A percentile compares a stretch with the other conserved stretches of the same genome.
Evolutionary conservation across 441 rosid species (phyloP).

Genomic region (Manihot esculenta): DNA sequence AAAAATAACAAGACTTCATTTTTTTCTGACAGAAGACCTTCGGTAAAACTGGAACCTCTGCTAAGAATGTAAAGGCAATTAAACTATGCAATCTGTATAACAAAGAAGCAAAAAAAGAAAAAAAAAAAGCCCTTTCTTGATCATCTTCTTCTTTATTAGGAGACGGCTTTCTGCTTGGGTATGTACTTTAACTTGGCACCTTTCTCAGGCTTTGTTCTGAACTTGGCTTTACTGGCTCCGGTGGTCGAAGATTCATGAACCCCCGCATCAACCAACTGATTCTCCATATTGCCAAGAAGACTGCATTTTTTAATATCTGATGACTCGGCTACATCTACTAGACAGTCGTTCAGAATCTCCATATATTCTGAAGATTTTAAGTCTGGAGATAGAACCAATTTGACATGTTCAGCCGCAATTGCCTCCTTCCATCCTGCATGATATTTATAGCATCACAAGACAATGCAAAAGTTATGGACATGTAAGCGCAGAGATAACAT

Average conservation of each 20-base stretch:
- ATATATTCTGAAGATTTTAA: conserved; percentile 30
- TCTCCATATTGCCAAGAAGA: conserved; percentile 27
- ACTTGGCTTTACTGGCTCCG: conserved; percentile 38
- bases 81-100: conserved; percentile 49
- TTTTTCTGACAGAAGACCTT: conserved; percentile 53
- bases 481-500: not conserved
- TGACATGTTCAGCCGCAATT: conserved; percentile 63
- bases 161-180: conserved; percentile 58
- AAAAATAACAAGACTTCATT: conserved; percentile 16
- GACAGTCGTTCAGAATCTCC: conserved; percentile 28
- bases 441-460: not conserved
- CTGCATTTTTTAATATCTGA: conserved; percentile 23
- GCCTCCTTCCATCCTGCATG: conserved; percentile 92
- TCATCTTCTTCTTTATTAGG: conserved; percentile 22
- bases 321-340: conserved; percentile 14
- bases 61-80: conserved; percentile 36
- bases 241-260: conserved; percentile 23
- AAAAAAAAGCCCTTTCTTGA: conserved; percentile 4
- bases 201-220: conserved; percentile 55
- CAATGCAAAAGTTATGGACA: no score
- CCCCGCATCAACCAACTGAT: conserved; percentile 14
- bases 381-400: conserved; percentile 49
- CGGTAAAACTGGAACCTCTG: conserved; percentile 73
- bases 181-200: conserved; percentile 71
- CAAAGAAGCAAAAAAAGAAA: conserved; percentile 9